Evolutionary conservation across 805 yeast species (phyloP).

Genomic region (Candida palmyrensis): DNA sequence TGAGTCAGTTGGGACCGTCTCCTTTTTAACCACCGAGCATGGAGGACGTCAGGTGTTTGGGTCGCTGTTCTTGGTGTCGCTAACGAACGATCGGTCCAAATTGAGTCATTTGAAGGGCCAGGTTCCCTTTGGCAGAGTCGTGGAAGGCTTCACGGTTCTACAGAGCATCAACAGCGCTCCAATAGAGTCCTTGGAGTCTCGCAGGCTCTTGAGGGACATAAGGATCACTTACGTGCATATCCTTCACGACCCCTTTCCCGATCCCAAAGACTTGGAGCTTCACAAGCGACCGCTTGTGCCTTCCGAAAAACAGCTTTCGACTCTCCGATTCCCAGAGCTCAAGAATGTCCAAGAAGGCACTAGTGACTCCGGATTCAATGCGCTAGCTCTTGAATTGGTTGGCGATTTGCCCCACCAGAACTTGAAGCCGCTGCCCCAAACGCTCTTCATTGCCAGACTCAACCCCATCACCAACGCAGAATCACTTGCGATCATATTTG

Average conservation of each 20-base stretch:
- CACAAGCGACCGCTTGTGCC: constrained; percentile 15
- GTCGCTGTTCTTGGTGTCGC: constrained; percentile 1
- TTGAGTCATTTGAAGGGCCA: not conserved
- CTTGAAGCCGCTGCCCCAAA: constrained; percentile 56
- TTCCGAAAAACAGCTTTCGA: constrained; percentile 8
- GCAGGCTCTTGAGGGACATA: constrained; percentile 17
- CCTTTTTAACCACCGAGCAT: constrained; percentile 6
- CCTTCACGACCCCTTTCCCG: constrained; percentile 50
- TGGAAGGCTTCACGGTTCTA: constrained; percentile 45
- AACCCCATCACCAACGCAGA: constrained; percentile 58
- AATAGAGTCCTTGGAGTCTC: constrained; percentile 25
- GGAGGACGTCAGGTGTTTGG: constrained; percentile 2
- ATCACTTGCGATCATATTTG: constrained; percentile 51
- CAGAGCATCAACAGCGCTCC: constrained; percentile 37
- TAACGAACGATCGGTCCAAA: not conserved
- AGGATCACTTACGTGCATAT: constrained; percentile 48
- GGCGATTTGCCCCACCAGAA: constrained; percentile 60
- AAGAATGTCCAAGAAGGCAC: constrained; percentile 17
- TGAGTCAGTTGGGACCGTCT: constrained; percentile 10
- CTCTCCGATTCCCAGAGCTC: constrained; percentile 17
- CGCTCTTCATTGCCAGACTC: constrained; percentile 57
- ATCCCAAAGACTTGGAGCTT: constrained; percentile 13
- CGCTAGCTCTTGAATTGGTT: constrained; percentile 56
- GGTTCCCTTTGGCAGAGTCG: constrained; percentile 45
- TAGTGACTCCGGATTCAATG: constrained; percentile 33